phyloP scores from a whole-genome alignment of 2,329 filamentous ascomycete genomes.

The Monosporascus sp. region DNA sequence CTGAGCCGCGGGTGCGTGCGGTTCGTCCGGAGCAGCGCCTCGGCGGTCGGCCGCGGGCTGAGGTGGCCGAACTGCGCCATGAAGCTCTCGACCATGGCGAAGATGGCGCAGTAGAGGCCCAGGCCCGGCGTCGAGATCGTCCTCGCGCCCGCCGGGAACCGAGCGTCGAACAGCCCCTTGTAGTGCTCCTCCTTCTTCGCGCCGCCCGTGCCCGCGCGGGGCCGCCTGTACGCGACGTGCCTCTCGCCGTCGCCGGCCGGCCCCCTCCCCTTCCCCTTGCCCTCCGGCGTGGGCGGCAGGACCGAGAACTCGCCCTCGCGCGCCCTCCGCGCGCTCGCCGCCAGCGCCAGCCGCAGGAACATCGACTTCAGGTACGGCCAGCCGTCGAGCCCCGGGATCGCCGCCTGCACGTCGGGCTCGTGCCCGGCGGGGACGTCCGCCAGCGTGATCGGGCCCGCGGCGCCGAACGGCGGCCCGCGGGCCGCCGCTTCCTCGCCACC shows the following conservation, averaged over 20 bases:
- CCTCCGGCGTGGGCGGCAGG: neutral
- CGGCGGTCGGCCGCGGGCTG: neutral
- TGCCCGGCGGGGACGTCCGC: neutral
- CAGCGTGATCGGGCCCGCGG: neutral
- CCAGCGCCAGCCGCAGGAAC: constrained; percentile 1
- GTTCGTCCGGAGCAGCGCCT: neutral
- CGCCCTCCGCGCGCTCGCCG: constrained; percentile 4
- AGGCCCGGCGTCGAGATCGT: neutral
- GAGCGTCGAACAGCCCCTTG: too few species aligned
- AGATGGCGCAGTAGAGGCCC: neutral
- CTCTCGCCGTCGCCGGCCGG: neutral
- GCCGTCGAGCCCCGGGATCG: constrained; percentile 10
- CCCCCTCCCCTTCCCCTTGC: neutral
- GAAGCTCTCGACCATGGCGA: neutral
- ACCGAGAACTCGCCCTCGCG: neutral
- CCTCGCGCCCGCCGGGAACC: too few species aligned
- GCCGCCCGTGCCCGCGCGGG: too few species aligned
- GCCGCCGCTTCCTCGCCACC: too few species aligned
- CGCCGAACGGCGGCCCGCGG: neutral
- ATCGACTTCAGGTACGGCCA: constrained; percentile 15
- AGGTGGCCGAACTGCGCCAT: neutral
- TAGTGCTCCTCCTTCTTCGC: too few species aligned
- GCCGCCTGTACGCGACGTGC: neutral
- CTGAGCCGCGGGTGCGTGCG: neutral
- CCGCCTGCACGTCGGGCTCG: neutral